Evolutionary conservation across 768 basidiomycete species (phyloP), one percentile per base, ranked within the genome.

Genomic region (Kockovaella imperatae): DNA sequence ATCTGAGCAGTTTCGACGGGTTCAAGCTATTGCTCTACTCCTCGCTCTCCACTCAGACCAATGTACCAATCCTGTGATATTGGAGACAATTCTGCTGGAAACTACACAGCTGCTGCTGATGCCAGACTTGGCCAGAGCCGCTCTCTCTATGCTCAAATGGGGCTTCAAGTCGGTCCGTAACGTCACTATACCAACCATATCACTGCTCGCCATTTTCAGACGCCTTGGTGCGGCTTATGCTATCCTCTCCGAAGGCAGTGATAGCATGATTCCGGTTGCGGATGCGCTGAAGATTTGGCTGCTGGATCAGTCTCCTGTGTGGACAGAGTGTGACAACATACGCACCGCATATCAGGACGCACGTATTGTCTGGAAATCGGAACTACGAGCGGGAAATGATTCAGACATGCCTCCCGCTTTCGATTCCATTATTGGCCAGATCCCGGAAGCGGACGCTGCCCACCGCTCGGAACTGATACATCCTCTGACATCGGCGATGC

Each of bases 131-230:
- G 77, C 77, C 4, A 75, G 76, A 47, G 75, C 78, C 2, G 82
- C 83, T 0, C 83, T 87, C 55, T 86, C 84, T 2, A 77, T 90
- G 32, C 73, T 90, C 10, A 80, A 82, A 40, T 90, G 87, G 86
- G 79, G 78, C 3, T 80, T 90, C 54, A 70, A 71, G 13, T 61
- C 74, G 30, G 26, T 60, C 17, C 20, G 45, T 2, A 2, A n/a
- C 0, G 14, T 28, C n/a, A 21, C 29, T 2, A 20, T 28, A 1
- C 26, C 35, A 3, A 35, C 58, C 13, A 65, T 76, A 30, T 74
- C 76, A 8, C 74, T 89, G 41, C 75, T 83, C 13, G 79, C 84
- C 52, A 72, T 83, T 48, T 72, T 91, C 30, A 77, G 84, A 54
- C 81, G 80, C n/a, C 77, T 87, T 35, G 62, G 58, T 2, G 20